Conservation (phyloP, 1,284 basidiomycete genomes). For the Tylopilus orsonianus region DNA sequence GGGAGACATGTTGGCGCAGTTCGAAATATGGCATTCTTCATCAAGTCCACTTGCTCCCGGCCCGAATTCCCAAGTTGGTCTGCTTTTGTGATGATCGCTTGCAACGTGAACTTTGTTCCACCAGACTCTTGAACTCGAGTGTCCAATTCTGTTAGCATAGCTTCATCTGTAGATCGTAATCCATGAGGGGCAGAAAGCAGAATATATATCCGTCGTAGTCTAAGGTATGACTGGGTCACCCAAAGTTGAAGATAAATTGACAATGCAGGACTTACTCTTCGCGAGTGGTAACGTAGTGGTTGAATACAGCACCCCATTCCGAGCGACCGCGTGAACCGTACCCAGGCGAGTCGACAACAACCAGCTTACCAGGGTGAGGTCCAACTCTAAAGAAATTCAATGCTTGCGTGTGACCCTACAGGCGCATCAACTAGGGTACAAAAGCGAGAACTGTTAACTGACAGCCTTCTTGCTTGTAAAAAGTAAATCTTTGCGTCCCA, state of each 20-base stretch:
- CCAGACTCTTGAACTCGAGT: conserved; percentile 35
- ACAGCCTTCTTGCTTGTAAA: conserved; percentile 69
- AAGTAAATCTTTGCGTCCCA: conserved; percentile 56
- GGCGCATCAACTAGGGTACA: neutral
- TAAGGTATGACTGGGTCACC: conserved; percentile 27
- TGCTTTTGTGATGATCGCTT: conserved; percentile 70
- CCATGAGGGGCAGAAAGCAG: conserved; percentile 68
- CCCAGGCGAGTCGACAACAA: conserved; percentile 76
- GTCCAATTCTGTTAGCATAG: conserved; percentile 60
- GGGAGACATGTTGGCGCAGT: conserved; percentile 61
- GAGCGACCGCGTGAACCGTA: conserved; percentile 71
- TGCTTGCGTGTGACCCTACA: conserved; percentile 65
- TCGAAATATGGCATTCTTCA: conserved; percentile 37
- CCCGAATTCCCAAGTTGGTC: conserved; percentile 46
- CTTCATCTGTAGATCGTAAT: conserved; percentile 51
- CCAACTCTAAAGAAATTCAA: conserved; percentile 73
- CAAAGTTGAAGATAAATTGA: neutral
- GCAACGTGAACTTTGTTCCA: conserved; percentile 53
- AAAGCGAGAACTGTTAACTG: conserved; percentile 22
- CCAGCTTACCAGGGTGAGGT: conserved; percentile 49
- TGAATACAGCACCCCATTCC: conserved; percentile 71
- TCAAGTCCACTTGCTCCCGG: conserved; percentile 26
- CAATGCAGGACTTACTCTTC: conserved; percentile 46
- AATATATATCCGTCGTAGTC: conserved; percentile 67
- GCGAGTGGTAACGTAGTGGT: conserved; percentile 59